A percentile compares a stretch with the other conserved stretches of the same genome.
Evolutionary conservation across 164 flowering plant species (phyloP).

Genomic region (Umbellularia californica): DNA sequence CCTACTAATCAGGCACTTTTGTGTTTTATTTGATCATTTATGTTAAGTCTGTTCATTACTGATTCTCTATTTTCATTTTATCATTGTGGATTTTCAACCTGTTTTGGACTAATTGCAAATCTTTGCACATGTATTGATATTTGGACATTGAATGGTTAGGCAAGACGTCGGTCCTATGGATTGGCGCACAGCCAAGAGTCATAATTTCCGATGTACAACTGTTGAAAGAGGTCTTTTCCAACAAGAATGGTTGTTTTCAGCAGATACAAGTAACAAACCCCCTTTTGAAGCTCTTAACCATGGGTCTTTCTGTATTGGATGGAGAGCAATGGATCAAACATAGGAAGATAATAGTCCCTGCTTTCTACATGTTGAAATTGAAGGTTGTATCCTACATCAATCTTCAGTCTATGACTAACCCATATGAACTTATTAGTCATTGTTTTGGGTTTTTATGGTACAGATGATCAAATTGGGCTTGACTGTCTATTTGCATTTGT

Average conservation of each 20-base stretch:
- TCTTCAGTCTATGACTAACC: too few species aligned
- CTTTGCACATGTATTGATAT: too few species aligned
- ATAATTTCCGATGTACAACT: not conserved
- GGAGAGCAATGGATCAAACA: slow-evolving; percentile 6
- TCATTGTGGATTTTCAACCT: not conserved
- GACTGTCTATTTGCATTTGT: too few species aligned
- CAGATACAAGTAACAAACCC: not conserved
- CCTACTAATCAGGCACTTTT: too few species aligned
- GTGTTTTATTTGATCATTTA: too few species aligned
- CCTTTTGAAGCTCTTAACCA: not conserved
- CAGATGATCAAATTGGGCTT: too few species aligned
- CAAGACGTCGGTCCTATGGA: slow-evolving; percentile 1
- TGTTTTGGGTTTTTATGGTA: too few species aligned
- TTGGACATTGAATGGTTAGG: not conserved
- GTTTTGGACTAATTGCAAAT: too few species aligned
- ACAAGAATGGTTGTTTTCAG: slow-evolving; percentile 5
- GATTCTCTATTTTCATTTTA: not conserved
- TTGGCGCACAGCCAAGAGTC: slow-evolving; percentile 3
- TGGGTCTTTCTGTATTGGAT: not conserved
- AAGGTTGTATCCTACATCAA: not conserved
- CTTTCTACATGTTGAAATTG: slow-evolving; percentile 4
- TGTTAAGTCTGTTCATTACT: not conserved
- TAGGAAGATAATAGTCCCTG: not conserved
- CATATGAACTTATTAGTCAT: too few species aligned
- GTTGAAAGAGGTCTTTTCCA: slow-evolving; percentile 2